phyloP scores from a whole-genome alignment of 2,329 filamentous ascomycete genomes.

The Cadophora sp. region DNA sequence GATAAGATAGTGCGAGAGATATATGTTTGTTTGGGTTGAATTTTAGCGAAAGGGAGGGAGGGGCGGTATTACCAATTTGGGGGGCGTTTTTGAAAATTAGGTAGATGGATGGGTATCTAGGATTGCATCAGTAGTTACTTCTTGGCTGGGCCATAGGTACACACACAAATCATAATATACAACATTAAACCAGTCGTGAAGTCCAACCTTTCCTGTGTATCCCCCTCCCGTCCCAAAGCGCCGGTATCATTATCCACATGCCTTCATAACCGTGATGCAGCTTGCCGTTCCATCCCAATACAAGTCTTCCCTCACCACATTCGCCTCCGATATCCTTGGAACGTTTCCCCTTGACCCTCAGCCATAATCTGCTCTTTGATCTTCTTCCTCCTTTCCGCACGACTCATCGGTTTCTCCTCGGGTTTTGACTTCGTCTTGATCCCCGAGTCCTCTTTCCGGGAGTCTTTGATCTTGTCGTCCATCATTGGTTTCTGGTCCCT shows the following conservation, averaged over 20 bases:
- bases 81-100: background rate
- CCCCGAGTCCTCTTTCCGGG: constrained; percentile 56
- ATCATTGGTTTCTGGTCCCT: constrained; percentile 15
- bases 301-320: constrained; percentile 52
- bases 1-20: constrained; percentile 23
- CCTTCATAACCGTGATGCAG: background rate
- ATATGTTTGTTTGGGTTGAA: background rate
- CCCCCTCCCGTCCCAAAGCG: too few relatives aligned
- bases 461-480: constrained; percentile 48
- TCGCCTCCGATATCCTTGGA: constrained; percentile 59
- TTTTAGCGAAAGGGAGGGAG: constrained; percentile 19
- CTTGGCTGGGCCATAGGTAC: constrained; percentile 30
- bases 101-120: constrained; percentile 8
- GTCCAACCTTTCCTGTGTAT: constrained; percentile 1
- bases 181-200: constrained; percentile 17
- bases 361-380: constrained; percentile 63
- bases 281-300: background rate
- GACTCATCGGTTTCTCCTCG: constrained; percentile 36
- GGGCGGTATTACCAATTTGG: constrained; percentile 3
- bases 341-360: constrained; percentile 49
- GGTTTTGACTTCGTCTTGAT: constrained; percentile 36
- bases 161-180: constrained; percentile 26
- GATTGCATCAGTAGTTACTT: constrained; percentile 14
- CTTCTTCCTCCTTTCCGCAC: constrained; percentile 54
- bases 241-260: constrained; percentile 1